phyloP scores from a whole-genome alignment of 371 early-diverging fungal species.

The Mortierella sp. region DNA sequence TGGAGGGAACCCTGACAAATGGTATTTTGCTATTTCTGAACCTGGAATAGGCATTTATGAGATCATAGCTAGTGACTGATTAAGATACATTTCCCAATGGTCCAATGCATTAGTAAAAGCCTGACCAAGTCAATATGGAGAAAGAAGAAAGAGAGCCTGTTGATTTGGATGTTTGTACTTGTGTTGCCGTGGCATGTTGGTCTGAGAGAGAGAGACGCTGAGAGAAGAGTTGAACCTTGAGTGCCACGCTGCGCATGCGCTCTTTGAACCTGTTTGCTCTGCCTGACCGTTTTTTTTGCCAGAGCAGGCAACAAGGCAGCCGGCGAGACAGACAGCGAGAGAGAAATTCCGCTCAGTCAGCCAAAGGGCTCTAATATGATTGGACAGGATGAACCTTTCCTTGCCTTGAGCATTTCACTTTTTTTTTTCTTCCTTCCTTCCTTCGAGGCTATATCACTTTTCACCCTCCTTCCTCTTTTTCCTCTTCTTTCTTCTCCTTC shows the following conservation, averaged over 20 bases:
- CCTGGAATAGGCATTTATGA: no score
- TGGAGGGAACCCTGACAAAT: neutral
- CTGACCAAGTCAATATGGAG: neutral
- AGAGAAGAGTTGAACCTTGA: neutral
- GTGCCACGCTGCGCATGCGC: slow-evolving; percentile 8
- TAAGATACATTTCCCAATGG: neutral
- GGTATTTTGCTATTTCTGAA: no score
- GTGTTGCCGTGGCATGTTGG: neutral
- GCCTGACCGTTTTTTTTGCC: neutral
- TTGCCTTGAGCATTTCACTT: neutral
- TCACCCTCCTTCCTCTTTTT: neutral
- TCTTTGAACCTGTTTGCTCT: neutral
- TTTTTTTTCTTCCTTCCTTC: neutral
- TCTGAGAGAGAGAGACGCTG: neutral
- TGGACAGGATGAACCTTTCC: neutral
- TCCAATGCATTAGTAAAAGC: neutral
- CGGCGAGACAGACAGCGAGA: neutral
- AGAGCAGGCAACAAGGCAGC: no score
- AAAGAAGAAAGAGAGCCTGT: neutral
- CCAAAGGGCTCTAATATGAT: neutral
- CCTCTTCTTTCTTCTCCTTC: neutral
- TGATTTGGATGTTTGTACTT: neutral
- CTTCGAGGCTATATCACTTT: neutral
- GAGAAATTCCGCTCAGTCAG: neutral
- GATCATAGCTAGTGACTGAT: neutral